Percentiles rank a stretch among this genome's conserved stretches.
Evolutionary conservation across 768 basidiomycete genomes (phyloP).

Genomic region (Trichaptum fuscoviolaceum): DNA sequence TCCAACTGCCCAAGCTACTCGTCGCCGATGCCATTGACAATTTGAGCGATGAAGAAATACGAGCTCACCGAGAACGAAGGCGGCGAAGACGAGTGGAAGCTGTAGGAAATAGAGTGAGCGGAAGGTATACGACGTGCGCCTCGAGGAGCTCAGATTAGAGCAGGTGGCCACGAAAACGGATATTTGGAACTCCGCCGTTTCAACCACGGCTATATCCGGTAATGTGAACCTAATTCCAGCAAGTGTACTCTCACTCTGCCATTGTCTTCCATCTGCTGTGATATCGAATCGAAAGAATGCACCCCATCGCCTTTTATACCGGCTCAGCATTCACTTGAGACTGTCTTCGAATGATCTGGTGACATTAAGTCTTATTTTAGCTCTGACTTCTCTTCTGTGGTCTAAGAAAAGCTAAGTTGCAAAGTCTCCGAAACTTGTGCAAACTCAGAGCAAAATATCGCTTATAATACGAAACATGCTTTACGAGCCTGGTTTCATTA

Average conservation of each 20-base stretch:
- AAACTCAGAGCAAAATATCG: no score
- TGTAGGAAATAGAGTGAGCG: background rate
- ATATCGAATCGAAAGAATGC: background rate
- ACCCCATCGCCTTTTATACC: background rate
- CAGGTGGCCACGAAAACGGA: background rate
- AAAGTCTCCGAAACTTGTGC: background rate
- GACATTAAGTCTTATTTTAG: background rate
- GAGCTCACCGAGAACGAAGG: background rate
- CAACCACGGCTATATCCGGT: background rate
- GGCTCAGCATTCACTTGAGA: background rate
- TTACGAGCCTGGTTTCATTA: no score
- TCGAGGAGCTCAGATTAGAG: background rate
- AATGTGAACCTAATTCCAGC: background rate
- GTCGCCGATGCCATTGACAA: background rate
- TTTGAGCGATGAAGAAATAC: background rate
- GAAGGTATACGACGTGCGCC: constrained; percentile 1
- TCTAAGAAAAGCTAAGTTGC: background rate
- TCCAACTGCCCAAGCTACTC: background rate
- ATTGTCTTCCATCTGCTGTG: background rate
- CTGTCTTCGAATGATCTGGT: background rate
- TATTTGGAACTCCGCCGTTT: background rate
- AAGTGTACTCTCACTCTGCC: background rate
- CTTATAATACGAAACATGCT: no score
- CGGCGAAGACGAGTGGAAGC: background rate
- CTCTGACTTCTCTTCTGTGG: background rate